Conservation (phyloP, 2,329 filamentous ascomycete species). For the Bimuria novae-zelandiae region DNA sequence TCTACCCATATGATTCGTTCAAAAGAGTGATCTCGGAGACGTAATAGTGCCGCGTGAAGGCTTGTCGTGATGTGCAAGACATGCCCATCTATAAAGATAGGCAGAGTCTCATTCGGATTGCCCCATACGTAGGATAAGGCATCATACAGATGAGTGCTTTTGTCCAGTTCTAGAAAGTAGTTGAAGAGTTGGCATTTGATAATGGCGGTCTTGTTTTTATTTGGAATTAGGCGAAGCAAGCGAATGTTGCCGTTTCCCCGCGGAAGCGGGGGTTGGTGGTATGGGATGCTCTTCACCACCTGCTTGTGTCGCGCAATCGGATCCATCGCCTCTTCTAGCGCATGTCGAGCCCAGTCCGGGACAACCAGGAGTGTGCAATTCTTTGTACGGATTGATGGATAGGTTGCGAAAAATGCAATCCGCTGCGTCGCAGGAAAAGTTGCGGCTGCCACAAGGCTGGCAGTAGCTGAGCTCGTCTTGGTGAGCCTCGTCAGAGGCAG, state of each 20-base stretch:
- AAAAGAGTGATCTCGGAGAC: conserved; percentile 11
- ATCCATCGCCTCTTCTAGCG: too few species aligned
- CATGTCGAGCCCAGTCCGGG: too few species aligned
- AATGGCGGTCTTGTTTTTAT: conserved; percentile 8
- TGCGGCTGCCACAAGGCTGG: too few species aligned
- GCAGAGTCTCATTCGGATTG: neutral
- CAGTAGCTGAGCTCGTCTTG: too few species aligned
- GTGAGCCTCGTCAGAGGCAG: too few species aligned
- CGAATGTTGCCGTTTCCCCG: conserved; percentile 18
- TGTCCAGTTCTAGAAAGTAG: conserved; percentile 12
- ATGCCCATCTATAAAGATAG: conserved; percentile 13
- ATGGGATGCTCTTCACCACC: too few species aligned
- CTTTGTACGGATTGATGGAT: too few species aligned
- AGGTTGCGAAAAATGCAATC: too few species aligned
- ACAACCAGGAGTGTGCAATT: too few species aligned
- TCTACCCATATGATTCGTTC: conserved; percentile 10
- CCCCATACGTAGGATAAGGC: conserved; percentile 18
- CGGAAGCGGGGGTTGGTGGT: too few species aligned
- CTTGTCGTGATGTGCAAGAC: conserved; percentile 12
- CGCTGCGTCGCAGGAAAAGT: too few species aligned
- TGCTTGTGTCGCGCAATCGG: too few species aligned
- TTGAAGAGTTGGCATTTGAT: conserved; percentile 19
- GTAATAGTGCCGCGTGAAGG: conserved; percentile 10
- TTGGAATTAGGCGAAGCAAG: conserved; percentile 16
- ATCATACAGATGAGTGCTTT: conserved; percentile 11